Base-by-base conservation (phyloP, 352 stramenopile species). In the Pythium scleroteichum region DNA sequence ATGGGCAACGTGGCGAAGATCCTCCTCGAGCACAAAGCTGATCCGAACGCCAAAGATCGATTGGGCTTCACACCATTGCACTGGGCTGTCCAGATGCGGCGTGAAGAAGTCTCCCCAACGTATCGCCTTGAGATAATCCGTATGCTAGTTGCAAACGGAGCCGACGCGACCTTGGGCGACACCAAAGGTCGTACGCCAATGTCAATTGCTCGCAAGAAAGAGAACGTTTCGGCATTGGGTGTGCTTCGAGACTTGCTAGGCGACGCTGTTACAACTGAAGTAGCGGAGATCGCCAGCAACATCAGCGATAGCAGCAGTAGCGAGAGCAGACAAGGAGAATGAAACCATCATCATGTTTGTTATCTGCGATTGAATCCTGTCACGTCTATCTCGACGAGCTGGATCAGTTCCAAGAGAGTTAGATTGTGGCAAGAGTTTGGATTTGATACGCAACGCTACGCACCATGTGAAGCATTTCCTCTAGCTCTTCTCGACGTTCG, bases 401-500 rank as follows among this genome's bases (percentile, higher is more conserved):
- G 46, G 0, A 38, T 20, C 14, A 52, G 42, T 4, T 50, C 4
- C 10, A 64, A 7, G 23, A 59, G 12, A 24, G 51, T 38, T 29
- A 41, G 32, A 48, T 22, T 47, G 3, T 41, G 19, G 20, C 17
- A 8, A 17, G 39, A n/a, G 17, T n/a, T n/a, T n/a, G 13, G 47
- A 24, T 51, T 32, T 38, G 17, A 19, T 29, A n/a, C 26, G 1
- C 26, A 29, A 22, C 40, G 51, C 48, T 19, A 62, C 62, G 79
- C 54, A 97, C 95, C 73, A 98, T 87, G 33, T 79, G 85, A 46
- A 99, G 76, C 58, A 96, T 97, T 47, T 97, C 79, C 62, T 98
- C 73, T 13, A 99, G 69, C 39, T 99, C 91, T 42, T 84, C 79
- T 68, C 96, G 97, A 0, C 75, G 82, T 27, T 73, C 49, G 66